These are phyloP conservation scores for Linnemannia exigua DNA, from an alignment of 192 early-diverging fungal genomes.

Conservation along the genomic window DNA sequence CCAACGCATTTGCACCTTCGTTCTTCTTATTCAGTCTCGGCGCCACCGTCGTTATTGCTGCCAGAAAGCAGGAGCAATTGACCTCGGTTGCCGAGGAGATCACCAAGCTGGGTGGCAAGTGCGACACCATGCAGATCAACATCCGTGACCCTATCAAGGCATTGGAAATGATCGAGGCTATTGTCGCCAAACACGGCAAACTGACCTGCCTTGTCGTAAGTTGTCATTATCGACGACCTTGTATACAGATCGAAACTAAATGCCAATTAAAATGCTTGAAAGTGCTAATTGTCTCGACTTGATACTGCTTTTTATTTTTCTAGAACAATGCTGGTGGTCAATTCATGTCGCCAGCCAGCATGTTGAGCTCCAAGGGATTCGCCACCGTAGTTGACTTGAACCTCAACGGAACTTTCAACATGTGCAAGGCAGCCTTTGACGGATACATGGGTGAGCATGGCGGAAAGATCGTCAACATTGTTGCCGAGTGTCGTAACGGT, in stretches of 20 bases:
- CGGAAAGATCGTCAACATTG: slow-evolving; percentile 63
- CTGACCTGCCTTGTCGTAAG: slow-evolving; percentile 47
- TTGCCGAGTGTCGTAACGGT: slow-evolving; percentile 62
- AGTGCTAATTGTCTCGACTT: neutral
- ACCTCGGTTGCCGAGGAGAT: slow-evolving; percentile 53
- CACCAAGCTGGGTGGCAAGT: slow-evolving; percentile 48
- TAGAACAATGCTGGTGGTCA: slow-evolving; percentile 58
- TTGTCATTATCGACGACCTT: too few relatives aligned
- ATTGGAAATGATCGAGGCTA: slow-evolving; percentile 40
- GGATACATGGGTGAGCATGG: slow-evolving; percentile 58
- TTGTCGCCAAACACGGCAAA: slow-evolving; percentile 56
- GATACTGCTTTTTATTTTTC: neutral
- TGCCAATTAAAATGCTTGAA: neutral
- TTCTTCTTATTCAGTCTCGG: slow-evolving; percentile 45
- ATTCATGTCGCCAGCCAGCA: slow-evolving; percentile 55
- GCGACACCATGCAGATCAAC: slow-evolving; percentile 55
- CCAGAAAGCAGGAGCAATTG: slow-evolving; percentile 57
- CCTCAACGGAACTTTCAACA: slow-evolving; percentile 66
- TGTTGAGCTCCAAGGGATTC: slow-evolving; percentile 48
- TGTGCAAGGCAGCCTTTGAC: slow-evolving; percentile 64
- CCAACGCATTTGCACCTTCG: neutral
- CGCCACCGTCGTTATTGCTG: slow-evolving; percentile 65
- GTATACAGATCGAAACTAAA: neutral
- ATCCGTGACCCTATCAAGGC: slow-evolving; percentile 50
- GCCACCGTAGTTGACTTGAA: slow-evolving; percentile 65